These are phyloP conservation scores for Suillus lakei DNA, from an alignment of 768 basidiomycete species.

Conservation along the genomic window DNA sequence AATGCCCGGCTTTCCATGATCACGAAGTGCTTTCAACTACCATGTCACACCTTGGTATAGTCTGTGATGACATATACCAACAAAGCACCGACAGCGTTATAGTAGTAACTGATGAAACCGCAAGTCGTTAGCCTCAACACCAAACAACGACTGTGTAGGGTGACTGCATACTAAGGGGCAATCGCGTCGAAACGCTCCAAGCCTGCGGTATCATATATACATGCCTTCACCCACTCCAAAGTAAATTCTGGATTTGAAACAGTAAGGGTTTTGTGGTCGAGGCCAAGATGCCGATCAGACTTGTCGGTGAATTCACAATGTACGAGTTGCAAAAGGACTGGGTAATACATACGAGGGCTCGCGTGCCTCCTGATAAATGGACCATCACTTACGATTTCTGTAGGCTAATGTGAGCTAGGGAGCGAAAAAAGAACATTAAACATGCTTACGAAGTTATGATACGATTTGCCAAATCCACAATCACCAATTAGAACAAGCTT, in stretches of 20 bases:
- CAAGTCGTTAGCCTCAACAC: not conserved
- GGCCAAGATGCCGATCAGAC: too few species aligned
- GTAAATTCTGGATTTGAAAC: constrained; percentile 97
- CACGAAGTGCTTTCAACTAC: constrained; percentile 96
- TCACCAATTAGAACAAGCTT: constrained; percentile 99
- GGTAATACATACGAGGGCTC: constrained; percentile 14
- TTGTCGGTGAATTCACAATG: too few species aligned
- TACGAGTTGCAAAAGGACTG: constrained; percentile 90
- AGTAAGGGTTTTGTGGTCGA: constrained; percentile 42
- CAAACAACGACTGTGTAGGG: constrained; percentile 2
- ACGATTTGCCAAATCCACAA: constrained; percentile 99
- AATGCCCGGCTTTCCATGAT: constrained; percentile 91
- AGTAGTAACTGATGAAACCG: constrained; percentile 75
- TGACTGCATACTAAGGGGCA: constrained; percentile 78
- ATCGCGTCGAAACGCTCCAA: constrained; percentile 98
- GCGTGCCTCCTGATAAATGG: not conserved
- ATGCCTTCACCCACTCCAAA: constrained; percentile 97
- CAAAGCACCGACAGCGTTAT: constrained; percentile 91
- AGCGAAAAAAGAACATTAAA: constrained; percentile 6
- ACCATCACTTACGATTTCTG: constrained; percentile 38
- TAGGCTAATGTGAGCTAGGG: constrained; percentile 3
- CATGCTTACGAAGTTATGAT: too few species aligned
- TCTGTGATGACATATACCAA: constrained; percentile 94
- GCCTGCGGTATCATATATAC: constrained; percentile 99
- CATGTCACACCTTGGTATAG: constrained; percentile 90